These are phyloP conservation scores for Mollisia scopiformis DNA, from an alignment of 2,329 filamentous ascomycete species.

Conservation along the genomic window DNA sequence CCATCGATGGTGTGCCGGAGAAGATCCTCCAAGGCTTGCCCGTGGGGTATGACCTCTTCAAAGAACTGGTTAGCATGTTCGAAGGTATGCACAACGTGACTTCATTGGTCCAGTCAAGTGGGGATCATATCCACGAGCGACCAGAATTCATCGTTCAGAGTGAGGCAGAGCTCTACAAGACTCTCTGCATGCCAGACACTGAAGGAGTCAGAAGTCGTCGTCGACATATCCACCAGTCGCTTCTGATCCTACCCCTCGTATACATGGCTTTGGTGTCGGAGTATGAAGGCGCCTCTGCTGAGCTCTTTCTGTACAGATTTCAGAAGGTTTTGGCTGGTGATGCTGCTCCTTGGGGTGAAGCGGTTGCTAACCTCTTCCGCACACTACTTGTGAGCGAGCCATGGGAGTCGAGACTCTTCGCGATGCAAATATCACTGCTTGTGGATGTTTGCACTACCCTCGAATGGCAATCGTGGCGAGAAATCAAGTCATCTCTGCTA, in stretches of 20 bases:
- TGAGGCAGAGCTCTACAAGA: conserved; percentile 2
- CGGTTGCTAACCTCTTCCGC: conserved; percentile 4
- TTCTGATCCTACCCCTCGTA: conserved; percentile 7
- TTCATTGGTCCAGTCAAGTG: neutral
- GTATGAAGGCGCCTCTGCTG: conserved; percentile 4
- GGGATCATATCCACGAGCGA: neutral
- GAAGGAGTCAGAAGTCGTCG: conserved; percentile 7
- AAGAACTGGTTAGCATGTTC: neutral
- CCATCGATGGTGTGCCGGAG: conserved; percentile 2
- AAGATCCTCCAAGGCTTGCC: conserved; percentile 4
- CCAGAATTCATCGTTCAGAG: neutral
- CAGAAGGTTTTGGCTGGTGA: neutral
- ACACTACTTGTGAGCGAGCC: conserved; percentile 1
- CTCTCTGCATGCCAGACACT: conserved; percentile 4
- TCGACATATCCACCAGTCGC: conserved; percentile 6
- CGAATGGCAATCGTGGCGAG: conserved; percentile 6
- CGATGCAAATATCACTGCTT: conserved; percentile 38
- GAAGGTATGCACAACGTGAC: conserved; percentile 7
- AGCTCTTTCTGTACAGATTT: conserved; percentile 12
- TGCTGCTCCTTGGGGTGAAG: neutral
- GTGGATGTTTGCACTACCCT: conserved; percentile 4
- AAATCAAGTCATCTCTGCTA: conserved; percentile 6
- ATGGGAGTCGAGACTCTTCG: neutral
- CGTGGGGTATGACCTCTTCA: conserved; percentile 11
- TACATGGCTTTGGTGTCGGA: conserved; percentile 8